Percentiles rank a stretch among this genome's conserved stretches.
Conservation (phyloP, 2,329 filamentous ascomycete genomes). For the Hawksworthiomyces lignivorus region DNA sequence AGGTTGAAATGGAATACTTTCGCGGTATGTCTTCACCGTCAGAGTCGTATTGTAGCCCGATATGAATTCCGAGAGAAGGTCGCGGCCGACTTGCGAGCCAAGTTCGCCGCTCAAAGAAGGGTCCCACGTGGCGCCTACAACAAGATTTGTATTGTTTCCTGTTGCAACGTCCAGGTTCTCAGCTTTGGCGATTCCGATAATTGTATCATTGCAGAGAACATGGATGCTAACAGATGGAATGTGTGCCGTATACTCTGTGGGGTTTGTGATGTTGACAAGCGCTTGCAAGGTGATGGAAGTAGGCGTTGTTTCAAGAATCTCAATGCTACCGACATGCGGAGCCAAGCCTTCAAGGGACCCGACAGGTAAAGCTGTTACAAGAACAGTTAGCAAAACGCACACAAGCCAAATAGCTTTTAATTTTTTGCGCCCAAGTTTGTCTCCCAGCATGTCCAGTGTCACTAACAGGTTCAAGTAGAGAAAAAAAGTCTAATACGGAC, state of each 20-base stretch:
- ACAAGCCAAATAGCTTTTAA: not conserved
- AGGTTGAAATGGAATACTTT: conserved; percentile 67
- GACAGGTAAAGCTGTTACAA: conserved; percentile 48
- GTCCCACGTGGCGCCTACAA: conserved; percentile 66
- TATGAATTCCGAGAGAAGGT: conserved; percentile 76
- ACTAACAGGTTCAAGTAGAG: conserved; percentile 32
- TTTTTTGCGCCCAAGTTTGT: too few species aligned
- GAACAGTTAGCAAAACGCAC: conserved; percentile 14
- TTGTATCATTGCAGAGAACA: conserved; percentile 62
- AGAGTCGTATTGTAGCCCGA: conserved; percentile 82
- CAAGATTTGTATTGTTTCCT: conserved; percentile 65
- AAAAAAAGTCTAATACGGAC: conserved; percentile 60
- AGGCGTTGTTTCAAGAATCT: conserved; percentile 63
- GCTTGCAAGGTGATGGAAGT: conserved; percentile 65
- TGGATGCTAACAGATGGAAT: conserved; percentile 77
- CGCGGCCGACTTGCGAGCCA: conserved; percentile 55
- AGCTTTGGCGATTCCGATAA: conserved; percentile 68
- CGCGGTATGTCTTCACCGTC: conserved; percentile 61
- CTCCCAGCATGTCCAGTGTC: not conserved
- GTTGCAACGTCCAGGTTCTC: conserved; percentile 54
- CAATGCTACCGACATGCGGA: conserved; percentile 63
- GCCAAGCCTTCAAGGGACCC: conserved; percentile 39
- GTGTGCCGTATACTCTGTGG: conserved; percentile 73
- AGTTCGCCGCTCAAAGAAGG: conserved; percentile 57
- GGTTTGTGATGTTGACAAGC: conserved; percentile 78